A percentile compares a stretch with the other conserved stretches of the same genome.
phyloP scores from a whole-genome alignment of 2,329 filamentous ascomycete species.

The Hortaea werneckii region DNA sequence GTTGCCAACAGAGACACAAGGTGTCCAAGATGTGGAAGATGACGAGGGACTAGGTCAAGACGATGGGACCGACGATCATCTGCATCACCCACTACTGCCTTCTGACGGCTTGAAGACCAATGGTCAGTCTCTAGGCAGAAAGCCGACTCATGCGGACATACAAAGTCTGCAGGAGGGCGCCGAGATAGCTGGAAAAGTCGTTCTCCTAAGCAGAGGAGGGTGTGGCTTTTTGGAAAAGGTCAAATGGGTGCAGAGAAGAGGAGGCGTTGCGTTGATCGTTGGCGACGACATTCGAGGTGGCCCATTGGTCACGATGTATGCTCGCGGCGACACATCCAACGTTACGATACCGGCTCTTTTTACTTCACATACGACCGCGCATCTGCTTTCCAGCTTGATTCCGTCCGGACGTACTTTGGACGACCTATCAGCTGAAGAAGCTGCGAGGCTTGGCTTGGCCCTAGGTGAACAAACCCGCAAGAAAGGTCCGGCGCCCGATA shows the following conservation, averaged over 20 bases:
- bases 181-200: conserved; percentile 88
- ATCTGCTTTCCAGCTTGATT: conserved; percentile 78
- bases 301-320: conserved; percentile 92
- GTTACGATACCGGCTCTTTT: conserved; percentile 90
- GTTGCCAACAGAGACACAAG: conserved; percentile 5
- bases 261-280: conserved; percentile 81
- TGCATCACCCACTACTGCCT: conserved; percentile 50
- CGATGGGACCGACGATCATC: conserved; percentile 78
- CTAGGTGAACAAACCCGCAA: conserved; percentile 13
- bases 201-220: conserved; percentile 80
- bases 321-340: conserved; percentile 90
- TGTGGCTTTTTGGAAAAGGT: conserved; percentile 96
- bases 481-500: conserved; percentile 9
- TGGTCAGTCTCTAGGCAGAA: conserved; percentile 25
- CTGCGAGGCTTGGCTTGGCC: conserved; percentile 36
- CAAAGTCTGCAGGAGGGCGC: conserved; percentile 84
- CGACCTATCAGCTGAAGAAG: conserved; percentile 50
- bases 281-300: conserved; percentile 87
- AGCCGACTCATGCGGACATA: conserved; percentile 64
- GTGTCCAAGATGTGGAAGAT: conserved; percentile 11
- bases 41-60: conserved; percentile 31
- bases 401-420: conserved; percentile 58
- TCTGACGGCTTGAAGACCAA: conserved; percentile 29
- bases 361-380: conserved; percentile 87
- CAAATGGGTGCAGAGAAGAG: conserved; percentile 89